These are phyloP conservation scores for Neurospora cerealis DNA, from an alignment of 495 filamentous ascomycete species.

Conservation along the genomic window DNA sequence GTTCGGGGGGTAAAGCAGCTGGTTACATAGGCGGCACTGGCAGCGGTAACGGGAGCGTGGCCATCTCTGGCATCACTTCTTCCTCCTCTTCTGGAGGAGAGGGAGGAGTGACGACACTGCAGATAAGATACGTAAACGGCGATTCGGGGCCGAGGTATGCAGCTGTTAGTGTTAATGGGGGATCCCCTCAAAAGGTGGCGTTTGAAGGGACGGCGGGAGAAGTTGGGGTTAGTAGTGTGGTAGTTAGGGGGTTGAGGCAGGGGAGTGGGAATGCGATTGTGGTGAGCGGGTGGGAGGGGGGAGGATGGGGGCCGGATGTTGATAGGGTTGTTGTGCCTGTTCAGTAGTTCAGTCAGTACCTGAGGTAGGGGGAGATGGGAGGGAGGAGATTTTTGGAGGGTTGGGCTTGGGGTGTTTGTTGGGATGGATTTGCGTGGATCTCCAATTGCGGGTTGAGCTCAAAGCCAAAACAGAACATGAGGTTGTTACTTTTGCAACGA, in stretches of 20 bases:
- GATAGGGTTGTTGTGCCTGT: constrained; percentile 47
- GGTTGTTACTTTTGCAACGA: too few relatives aligned
- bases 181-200: constrained; percentile 33
- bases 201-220: constrained; percentile 30
- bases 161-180: constrained; percentile 48
- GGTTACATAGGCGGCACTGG: constrained; percentile 46
- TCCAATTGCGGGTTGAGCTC: too few relatives aligned
- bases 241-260: constrained; percentile 34
- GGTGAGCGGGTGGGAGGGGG: constrained; percentile 36
- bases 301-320: constrained; percentile 45
- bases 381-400: too few relatives aligned
- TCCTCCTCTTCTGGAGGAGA: constrained; percentile 1
- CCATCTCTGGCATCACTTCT: constrained; percentile 15
- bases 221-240: constrained; percentile 25
- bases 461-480: too few relatives aligned
- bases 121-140: constrained; percentile 43
- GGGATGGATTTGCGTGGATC: too few relatives aligned
- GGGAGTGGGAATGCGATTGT: constrained; percentile 35
- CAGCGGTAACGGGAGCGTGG: constrained; percentile 28
- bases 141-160: constrained; percentile 42
- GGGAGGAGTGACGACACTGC: constrained; percentile 40
- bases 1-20: constrained; percentile 35
- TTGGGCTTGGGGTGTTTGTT: too few relatives aligned
- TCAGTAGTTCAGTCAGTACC: background rate
- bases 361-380: too few relatives aligned